These are phyloP conservation scores for Gymnopus androsaceus DNA, from an alignment of 1,284 basidiomycete species.

Conservation along the genomic window DNA sequence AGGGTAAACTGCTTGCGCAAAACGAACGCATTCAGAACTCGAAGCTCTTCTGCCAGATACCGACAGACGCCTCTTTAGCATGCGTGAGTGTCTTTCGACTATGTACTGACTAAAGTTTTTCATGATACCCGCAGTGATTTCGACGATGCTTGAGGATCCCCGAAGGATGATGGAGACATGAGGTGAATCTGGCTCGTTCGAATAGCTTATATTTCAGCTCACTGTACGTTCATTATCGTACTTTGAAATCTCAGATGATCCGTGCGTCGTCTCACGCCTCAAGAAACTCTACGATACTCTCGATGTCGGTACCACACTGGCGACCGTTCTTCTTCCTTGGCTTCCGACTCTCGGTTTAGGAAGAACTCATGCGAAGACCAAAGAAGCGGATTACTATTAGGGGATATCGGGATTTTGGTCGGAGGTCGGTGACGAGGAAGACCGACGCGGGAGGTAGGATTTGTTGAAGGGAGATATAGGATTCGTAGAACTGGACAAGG, in stretches of 20 bases:
- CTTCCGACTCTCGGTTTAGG: constrained; percentile 79
- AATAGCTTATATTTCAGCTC: constrained; percentile 72
- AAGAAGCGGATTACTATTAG: constrained; percentile 70
- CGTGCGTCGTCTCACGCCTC: constrained; percentile 56
- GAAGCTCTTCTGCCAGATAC: constrained; percentile 92
- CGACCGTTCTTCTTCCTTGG: constrained; percentile 72
- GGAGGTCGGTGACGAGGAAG: constrained; percentile 33
- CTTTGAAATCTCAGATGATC: constrained; percentile 67
- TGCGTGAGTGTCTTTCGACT: no score
- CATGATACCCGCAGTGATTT: no score
- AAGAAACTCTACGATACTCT: constrained; percentile 64
- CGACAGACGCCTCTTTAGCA: constrained; percentile 86
- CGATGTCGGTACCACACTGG: constrained; percentile 68
- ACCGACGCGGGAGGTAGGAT: constrained; percentile 8
- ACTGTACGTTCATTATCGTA: constrained; percentile 67
- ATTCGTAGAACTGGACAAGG: neutral
- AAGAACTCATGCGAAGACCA: constrained; percentile 99
- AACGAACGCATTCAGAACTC: constrained; percentile 97
- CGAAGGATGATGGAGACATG: constrained; percentile 58
- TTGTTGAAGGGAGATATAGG: constrained; percentile 5
- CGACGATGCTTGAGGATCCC: constrained; percentile 62
- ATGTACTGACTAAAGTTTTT: no score
- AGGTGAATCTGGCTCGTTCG: constrained; percentile 59
- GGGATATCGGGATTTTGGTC: constrained; percentile 31
- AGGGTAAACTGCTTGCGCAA: constrained; percentile 92